These are phyloP conservation scores for Sabuloglossum arenarium DNA, from an alignment of 495 filamentous ascomycete species.

Conservation along the genomic window DNA sequence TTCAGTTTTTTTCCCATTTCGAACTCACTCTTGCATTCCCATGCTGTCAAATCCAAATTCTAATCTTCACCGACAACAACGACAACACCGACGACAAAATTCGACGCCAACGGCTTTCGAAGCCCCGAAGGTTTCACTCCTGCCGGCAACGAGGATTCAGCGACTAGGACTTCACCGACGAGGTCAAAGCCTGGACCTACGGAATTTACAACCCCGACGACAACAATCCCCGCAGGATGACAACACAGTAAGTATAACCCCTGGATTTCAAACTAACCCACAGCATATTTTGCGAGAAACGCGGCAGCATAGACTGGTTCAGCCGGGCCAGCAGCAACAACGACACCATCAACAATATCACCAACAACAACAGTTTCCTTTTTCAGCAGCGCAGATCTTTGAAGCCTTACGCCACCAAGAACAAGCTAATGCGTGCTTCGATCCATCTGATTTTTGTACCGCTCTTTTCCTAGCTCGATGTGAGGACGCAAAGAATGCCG, in stretches of 20 bases:
- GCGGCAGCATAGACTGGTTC: conserved; percentile 46
- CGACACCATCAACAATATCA: conserved; percentile 16
- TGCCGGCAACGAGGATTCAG: conserved; percentile 33
- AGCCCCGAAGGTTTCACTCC: conserved; percentile 37
- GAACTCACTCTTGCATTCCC: conserved; percentile 39
- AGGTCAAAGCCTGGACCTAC: conserved; percentile 58
- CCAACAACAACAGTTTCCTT: conserved; percentile 12
- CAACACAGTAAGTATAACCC: conserved; percentile 39
- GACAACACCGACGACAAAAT: conserved; percentile 69
- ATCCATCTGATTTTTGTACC: neutral
- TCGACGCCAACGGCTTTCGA: conserved; percentile 65
- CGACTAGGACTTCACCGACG: conserved; percentile 41
- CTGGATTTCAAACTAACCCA: conserved; percentile 30
- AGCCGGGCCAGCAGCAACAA: conserved; percentile 31
- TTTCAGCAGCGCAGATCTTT: neutral
- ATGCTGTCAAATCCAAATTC: conserved; percentile 60
- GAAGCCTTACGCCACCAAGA: neutral
- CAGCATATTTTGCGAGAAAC: conserved; percentile 48
- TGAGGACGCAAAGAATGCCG: neutral
- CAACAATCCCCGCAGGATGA: conserved; percentile 21
- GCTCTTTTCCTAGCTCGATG: neutral
- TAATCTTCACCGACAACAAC: conserved; percentile 45
- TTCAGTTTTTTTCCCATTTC: conserved; percentile 27
- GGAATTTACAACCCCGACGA: conserved; percentile 17
- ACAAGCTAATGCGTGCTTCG: neutral